Evolutionary conservation across 371 early-diverging fungal genomes (phyloP).

Genomic region (Coemansia sp.): DNA sequence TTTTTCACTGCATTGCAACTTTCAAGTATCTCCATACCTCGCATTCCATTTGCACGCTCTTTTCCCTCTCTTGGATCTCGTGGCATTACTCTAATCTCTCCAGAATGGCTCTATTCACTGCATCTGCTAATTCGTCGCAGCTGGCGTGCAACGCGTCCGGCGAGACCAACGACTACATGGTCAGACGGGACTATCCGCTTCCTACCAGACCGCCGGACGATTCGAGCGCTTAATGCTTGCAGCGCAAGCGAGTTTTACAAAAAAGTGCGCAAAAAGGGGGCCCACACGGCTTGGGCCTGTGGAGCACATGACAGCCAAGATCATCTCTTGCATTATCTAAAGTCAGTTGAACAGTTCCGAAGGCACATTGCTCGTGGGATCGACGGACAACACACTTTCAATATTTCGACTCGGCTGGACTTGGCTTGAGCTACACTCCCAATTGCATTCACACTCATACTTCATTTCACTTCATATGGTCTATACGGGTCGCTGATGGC

Average conservation of each 20-base stretch:
- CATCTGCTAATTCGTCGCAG: neutral
- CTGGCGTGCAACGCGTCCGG: neutral
- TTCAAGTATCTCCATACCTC: neutral
- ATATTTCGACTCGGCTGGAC: too few species aligned
- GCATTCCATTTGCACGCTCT: neutral
- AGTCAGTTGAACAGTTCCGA: too few species aligned
- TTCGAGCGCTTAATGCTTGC: constrained; percentile 5
- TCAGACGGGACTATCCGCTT: constrained; percentile 34
- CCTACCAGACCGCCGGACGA: constrained; percentile 39
- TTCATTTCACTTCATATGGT: too few species aligned
- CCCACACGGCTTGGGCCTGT: neutral
- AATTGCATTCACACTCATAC: too few species aligned
- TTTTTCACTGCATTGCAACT: constrained; percentile 7
- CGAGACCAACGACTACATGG: neutral
- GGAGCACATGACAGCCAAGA: neutral
- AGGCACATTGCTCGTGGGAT: too few species aligned
- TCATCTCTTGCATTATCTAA: too few species aligned
- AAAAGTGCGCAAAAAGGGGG: neutral
- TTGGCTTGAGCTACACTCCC: too few species aligned
- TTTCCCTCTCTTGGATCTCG: neutral
- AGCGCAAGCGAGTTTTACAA: neutral
- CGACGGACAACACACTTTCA: too few species aligned
- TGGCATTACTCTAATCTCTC: neutral
- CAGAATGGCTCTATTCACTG: constrained; percentile 7
- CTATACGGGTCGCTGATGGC: too few species aligned